A percentile compares a stretch with the other conserved stretches of the same genome.
Conservation (phyloP, 2,329 filamentous ascomycete genomes). For the Fusarium sp. region DNA sequence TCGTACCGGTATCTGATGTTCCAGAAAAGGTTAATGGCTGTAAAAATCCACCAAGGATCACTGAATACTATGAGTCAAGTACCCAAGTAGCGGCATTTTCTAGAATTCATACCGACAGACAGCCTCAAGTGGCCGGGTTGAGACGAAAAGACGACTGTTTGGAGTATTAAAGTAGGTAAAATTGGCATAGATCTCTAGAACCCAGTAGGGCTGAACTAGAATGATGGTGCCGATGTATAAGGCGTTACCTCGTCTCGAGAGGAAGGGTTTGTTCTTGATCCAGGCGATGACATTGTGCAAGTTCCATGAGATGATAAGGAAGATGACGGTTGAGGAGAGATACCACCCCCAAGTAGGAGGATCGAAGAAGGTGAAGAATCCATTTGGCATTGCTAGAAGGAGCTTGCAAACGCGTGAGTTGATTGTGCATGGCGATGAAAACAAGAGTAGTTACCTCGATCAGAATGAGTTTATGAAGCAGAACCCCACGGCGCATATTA, state of each 20-base stretch:
- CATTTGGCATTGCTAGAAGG: constrained; percentile 70
- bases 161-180: constrained; percentile 75
- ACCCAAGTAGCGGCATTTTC: neutral
- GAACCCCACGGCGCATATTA: constrained; percentile 64
- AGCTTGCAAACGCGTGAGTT: constrained; percentile 55
- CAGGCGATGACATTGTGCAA: constrained; percentile 78
- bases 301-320: constrained; percentile 74
- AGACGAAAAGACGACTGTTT: constrained; percentile 66
- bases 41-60: constrained; percentile 80
- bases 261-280: constrained; percentile 77
- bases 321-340: constrained; percentile 72
- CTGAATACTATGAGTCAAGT: constrained; percentile 44
- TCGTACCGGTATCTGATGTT: constrained; percentile 76
- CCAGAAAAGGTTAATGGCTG: constrained; percentile 71
- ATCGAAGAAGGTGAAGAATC: constrained; percentile 71
- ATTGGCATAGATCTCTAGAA: constrained; percentile 76
- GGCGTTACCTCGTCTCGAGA: constrained; percentile 63
- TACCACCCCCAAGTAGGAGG: constrained; percentile 74
- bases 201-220: constrained; percentile 74
- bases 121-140: constrained; percentile 72
- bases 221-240: constrained; percentile 73
- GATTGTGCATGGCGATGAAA: neutral
- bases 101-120: constrained; percentile 64
- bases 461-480: constrained; percentile 66
- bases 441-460: constrained; percentile 56